Base-by-base conservation (phyloP, 2,329 filamentous ascomycete species). In the Verticillium klebahnii region DNA sequence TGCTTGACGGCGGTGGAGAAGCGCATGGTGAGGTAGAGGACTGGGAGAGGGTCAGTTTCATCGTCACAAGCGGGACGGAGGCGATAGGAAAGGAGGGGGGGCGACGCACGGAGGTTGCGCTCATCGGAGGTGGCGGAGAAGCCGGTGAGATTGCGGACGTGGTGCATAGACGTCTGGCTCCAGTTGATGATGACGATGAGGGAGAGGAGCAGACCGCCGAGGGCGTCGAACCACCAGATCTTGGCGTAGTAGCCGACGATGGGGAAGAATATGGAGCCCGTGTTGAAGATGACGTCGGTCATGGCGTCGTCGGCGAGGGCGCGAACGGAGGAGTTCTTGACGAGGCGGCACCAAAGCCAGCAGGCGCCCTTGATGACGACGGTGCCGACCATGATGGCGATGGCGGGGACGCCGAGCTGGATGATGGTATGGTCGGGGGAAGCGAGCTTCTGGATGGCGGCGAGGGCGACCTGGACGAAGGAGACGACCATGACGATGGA, bases 21-120 rank as follows among this genome's bases (percentile, higher is more conserved):
- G 23, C 93, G 89, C 90, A 97, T 96, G 1, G 93, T 95, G 67
- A 96, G 84, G 76, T 97, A 97, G 1, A 97, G 82, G 25, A 97
- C 75, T 79, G 60, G 19, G 34, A 29, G 5, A 29, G 5, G 5
- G 29, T 29, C 5, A 29, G 29, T 29, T 29, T 29, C 29, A 29
- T 29, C 5, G 29, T 29, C 29, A 29, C 29, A 29, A 29, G 29
- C 4, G 5, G 5, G 29, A 29, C 5, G 29, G 29, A 29, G 29
- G 29, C 29, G 29, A 29, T 12, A n/a, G 8, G 45, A 25, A 37
- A 31, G 54, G 45, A 32, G 39, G 34, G n/a, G 58, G 34, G 31
- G 17, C 52, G 17, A 67, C 75, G 62, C 64, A 78, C 76, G 76
- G 56, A 96, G 85, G 71, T 95, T 96, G 34, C 93, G 85, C 77